Conservation (phyloP, 2,329 filamentous ascomycete genomes). For the Tothia fuscella region DNA sequence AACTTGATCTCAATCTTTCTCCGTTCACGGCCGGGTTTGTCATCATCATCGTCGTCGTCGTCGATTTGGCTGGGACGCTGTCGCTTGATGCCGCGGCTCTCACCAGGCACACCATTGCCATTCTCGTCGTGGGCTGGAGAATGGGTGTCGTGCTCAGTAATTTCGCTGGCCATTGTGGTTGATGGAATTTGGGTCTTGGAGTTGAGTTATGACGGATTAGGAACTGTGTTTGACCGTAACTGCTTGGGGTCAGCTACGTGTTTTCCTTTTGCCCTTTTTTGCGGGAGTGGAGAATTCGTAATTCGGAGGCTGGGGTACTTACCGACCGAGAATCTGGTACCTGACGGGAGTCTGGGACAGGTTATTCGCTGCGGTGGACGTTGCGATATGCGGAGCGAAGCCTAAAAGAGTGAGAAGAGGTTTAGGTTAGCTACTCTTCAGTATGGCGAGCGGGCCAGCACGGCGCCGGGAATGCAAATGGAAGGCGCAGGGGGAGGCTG, state of each 20-base stretch:
- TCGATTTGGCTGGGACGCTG: slow-evolving; percentile 66
- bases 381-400: slow-evolving; percentile 3
- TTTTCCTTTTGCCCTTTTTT: slow-evolving; percentile 25
- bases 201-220: slow-evolving; percentile 24
- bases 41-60: slow-evolving; percentile 94
- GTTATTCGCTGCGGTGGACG: slow-evolving; percentile 1
- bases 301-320: no score
- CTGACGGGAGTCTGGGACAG: background rate
- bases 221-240: slow-evolving; percentile 25
- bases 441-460: background rate
- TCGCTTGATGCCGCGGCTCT: slow-evolving; percentile 81
- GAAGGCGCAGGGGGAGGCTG: background rate
- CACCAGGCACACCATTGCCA: slow-evolving; percentile 57
- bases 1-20: slow-evolving; percentile 99
- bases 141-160: slow-evolving; percentile 40
- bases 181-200: slow-evolving; percentile 9
- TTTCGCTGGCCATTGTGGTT: slow-evolving; percentile 32
- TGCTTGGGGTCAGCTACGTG: slow-evolving; percentile 23
- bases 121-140: slow-evolving; percentile 40
- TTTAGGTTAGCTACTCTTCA: background rate
- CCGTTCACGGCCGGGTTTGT: slow-evolving; percentile 94
- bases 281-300: slow-evolving; percentile 12
- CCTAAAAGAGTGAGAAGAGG: slow-evolving; percentile 1
- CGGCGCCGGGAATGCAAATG: background rate
- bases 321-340: background rate